Base-by-base conservation (phyloP, 129 eudicot genomes). In the Cynara cardunculus region DNA sequence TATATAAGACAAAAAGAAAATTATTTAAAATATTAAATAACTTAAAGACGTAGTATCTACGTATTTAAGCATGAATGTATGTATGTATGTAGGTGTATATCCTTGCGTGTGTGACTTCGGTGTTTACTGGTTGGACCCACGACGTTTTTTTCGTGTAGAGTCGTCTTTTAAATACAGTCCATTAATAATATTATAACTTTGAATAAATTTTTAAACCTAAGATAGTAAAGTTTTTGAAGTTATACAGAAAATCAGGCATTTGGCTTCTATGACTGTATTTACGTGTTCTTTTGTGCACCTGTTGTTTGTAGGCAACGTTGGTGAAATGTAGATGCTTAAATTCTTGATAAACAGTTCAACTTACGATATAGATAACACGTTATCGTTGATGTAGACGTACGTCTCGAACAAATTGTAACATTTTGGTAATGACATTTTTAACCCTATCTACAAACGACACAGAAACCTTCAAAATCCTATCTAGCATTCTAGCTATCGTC, bases 401-500 rank as follows among this genome's bases (percentile, higher is more conserved):
- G 12, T n/a, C 30, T 62, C 53, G 8, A 75, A 78, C 30, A 71
- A 71, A 71, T n/a, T 83, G 27, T 35, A 83, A 39, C 69, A 30
- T 70, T 61, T 71, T 77, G 86, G 78, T 77, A 72, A 72, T 1
- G 86, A 83, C 82, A 78, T 65, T 77, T 83, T 83, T 41, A 41
- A 71, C 82, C 35, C 21, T 41, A 83, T 78, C 28, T 78, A 62
- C 30, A 28, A 37, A 13, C 69, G 64, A 39, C 69, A 59, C 86
- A 22, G 56, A 69, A 62, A 62, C 71, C 82, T 77, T 77, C 82
- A 77, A 59, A 76, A n/a, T 62, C 83, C 71, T 77, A 83, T 83
- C 82, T 22, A 71, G 62, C 71, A 39, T 62, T 72, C 70, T 28
- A 71, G 75, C 76, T 18, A 68, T 39, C 71, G 30, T 31, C 27